A percentile compares a stretch with the other conserved stretches of the same genome.
phyloP scores from a whole-genome alignment of 345 rosid species.

The Diplotaxis tenuifolia region DNA sequence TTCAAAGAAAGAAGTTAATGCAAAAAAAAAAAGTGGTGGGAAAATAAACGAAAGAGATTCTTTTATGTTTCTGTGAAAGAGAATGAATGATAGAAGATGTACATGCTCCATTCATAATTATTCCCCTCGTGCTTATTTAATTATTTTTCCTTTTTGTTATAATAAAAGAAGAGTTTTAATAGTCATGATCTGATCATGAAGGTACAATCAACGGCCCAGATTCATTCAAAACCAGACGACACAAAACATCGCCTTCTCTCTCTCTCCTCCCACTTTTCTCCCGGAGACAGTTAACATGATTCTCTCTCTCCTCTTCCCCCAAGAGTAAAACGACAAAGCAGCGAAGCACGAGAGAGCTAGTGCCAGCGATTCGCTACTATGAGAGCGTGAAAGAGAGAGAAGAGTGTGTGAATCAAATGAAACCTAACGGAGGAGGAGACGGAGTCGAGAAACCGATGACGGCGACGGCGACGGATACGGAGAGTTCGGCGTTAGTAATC shows the following conservation, averaged over 20 bases:
- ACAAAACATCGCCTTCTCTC: constrained; percentile 31
- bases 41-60: neutral
- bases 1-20: neutral
- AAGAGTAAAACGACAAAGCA: constrained; percentile 34
- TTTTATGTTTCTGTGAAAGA: neutral
- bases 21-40: neutral
- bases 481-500: constrained; percentile 43
- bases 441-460: constrained; percentile 19
- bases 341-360: neutral
- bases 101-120: constrained; percentile 20
- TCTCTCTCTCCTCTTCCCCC: constrained; percentile 37
- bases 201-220: constrained; percentile 31
- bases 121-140: constrained; percentile 26
- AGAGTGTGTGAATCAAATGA: constrained; percentile 36
- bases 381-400: no score
- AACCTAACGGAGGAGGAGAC: constrained; percentile 33
- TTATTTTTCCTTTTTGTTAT: neutral
- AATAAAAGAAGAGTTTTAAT: neutral
- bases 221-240: constrained; percentile 38
- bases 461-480: constrained; percentile 16
- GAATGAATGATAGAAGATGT: constrained; percentile 30
- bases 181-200: constrained; percentile 7
- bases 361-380: no score
- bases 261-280: constrained; percentile 38
- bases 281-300: constrained; percentile 46